phyloP scores from a whole-genome alignment of 2,329 filamentous ascomycete genomes.

The Trichoderma lentiforme region DNA sequence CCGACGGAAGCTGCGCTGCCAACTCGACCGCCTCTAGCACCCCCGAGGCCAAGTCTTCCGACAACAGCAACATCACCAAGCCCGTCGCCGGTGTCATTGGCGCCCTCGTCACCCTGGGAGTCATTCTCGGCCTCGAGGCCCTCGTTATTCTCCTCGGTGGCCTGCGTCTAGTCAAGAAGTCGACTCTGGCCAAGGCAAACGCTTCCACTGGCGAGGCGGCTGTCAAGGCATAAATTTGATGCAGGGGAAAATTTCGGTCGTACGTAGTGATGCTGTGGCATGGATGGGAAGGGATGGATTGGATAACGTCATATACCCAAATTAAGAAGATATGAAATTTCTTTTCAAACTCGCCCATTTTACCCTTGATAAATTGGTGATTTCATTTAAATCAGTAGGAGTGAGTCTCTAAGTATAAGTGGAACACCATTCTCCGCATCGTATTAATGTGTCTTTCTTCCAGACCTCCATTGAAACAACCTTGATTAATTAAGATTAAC shows the following conservation, averaged over 20 bases:
- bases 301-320: background rate
- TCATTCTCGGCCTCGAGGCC: conserved; percentile 45
- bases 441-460: background rate
- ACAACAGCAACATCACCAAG: conserved; percentile 53
- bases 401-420: background rate
- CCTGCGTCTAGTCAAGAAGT: conserved; percentile 48
- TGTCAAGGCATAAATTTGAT: conserved; percentile 23
- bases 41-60: conserved; percentile 24
- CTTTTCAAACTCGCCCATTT: background rate
- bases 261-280: background rate
- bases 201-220: conserved; percentile 10
- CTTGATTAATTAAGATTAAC: background rate
- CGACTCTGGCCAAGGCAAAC: conserved; percentile 29
- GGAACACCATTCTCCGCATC: background rate
- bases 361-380: background rate
- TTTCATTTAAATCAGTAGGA: background rate
- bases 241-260: background rate
- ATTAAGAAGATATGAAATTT: background rate
- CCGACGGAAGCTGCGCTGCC: conserved; percentile 60
- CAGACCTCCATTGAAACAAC: background rate
- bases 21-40: conserved; percentile 26
- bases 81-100: conserved; percentile 80
- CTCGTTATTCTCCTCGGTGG: conserved; percentile 43
- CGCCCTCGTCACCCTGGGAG: conserved; percentile 59
- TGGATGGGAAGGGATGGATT: background rate